Evolutionary conservation across 2,329 filamentous ascomycete genomes (phyloP), one percentile per base, ranked within the genome.

Genomic region (Colletotrichum gigasporum): DNA sequence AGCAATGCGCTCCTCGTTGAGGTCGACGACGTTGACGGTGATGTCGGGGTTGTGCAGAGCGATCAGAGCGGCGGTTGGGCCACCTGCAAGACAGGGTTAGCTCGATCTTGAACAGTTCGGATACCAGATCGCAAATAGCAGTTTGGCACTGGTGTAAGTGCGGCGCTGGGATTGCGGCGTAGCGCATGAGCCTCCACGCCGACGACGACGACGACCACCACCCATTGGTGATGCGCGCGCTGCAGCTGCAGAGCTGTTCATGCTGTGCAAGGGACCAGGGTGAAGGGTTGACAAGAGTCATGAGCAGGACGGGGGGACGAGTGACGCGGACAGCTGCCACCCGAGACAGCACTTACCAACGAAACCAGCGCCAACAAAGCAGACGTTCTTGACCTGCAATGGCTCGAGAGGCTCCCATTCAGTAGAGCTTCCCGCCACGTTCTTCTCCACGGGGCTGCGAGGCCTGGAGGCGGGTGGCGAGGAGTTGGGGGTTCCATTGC

Each of bases 311-410:
- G 37, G 30, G 16, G 12, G 41, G 34, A 32, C 14, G 26, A 32
- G 20, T 22, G 42, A 20, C 24, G 50, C 30, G 22, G 24, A 45
- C 9, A 22, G 56, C 34, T 39, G 32, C 18, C 11, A 41, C 32
- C n/a, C 55, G 37, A 14, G 18, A 12, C 2, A 45, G 28, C n/a
- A 82, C 88, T 71, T 82, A 92, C 89, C 90, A 68, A 93, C 89
- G 74, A 93, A 93, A 69, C 91, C 91, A 69, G 91, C 91, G 51
- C 91, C 91, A 67, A 93, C 87, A 73, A 89, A 92, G 76, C 90
- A 92, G 54, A 93, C 88, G 71, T 86, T 89, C 62, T 72, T 71
- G 16, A 72, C 72, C 34, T 67, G 20, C 16, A 68, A 34, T 22
- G 66, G 66, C 53, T 58, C 48, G 20, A 66, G 63, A 6, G 44